Base-by-base conservation (phyloP, 106 monocot genomes). In the Cymbidium sinense region DNA sequence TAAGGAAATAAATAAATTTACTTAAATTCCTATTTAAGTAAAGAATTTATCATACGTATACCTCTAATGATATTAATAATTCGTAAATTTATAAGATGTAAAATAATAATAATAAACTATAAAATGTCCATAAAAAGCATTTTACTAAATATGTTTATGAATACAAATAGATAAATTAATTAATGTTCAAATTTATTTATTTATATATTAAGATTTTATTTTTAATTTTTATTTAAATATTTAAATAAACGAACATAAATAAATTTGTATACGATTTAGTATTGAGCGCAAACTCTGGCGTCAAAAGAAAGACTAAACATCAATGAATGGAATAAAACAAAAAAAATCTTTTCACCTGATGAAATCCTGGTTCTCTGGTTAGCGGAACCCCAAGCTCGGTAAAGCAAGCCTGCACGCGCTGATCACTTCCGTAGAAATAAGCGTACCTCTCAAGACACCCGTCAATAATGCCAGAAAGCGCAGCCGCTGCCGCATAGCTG, bases 381-480 rank as follows among this genome's bases (percentile, higher is more conserved):
- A 95, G 87, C 2, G 95, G 88, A 19, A 93, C 84, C 1, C 95
- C 95, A 54, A 95, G 75, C 77, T 93, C 95, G 31, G 58, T 74
- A 6, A 95, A 77, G 82, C 95, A 95, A 21, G 90, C 85, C 62
- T 87, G 83, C 4, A 95, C 84, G 39, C 93, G 83, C 84, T 93
- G 73, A 55, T 95, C 93, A 75, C 93, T 90, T 18, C 93, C 93
- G 79, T 86, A 95, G 43, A 86, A 87, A 39, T 39, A 7, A 1
- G 65, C 8, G 77, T 95, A 95, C n/a, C 90, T 70, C 17, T 83
- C 76, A 51, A 95, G 75, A 74, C 95, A 95, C 18, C 89, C 79
- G 52, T 88, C 90, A 55, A 93, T 73, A 35, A 64, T 70, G 21
- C 70, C 11, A 7, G 86, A 54, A 7, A 96, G 83, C 83, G 54